Evolutionary conservation across 2,329 filamentous ascomycete species (phyloP).

Genomic region (Aspergillus sclerotialis): DNA sequence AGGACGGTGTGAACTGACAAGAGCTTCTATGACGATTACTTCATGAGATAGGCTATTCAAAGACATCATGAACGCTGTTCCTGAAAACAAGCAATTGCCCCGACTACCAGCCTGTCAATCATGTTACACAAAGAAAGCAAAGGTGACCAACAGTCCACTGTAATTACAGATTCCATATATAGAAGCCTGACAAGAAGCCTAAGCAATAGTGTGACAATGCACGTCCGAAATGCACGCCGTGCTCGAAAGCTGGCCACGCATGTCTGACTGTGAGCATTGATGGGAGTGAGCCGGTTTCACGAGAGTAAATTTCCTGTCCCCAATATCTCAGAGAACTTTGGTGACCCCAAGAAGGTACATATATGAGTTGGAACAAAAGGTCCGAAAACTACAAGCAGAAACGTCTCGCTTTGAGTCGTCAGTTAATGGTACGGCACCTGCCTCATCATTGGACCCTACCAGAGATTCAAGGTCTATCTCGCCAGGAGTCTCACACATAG

Average conservation of each 20-base stretch:
- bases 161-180: too few relatives aligned
- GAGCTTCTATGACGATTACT: too few relatives aligned
- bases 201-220: too few relatives aligned
- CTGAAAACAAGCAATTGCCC: constrained; percentile 2
- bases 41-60: too few relatives aligned
- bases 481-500: too few relatives aligned
- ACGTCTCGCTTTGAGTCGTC: not conserved
- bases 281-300: constrained; percentile 14
- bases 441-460: too few relatives aligned
- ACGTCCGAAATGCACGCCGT: too few relatives aligned
- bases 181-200: too few relatives aligned
- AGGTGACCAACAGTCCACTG: too few relatives aligned
- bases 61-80: constrained; percentile 4
- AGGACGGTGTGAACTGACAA: too few relatives aligned
- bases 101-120: constrained; percentile 15
- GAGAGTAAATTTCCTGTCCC: constrained; percentile 10
- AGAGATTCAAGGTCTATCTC: not conserved
- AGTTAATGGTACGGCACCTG: too few relatives aligned
- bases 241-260: constrained; percentile 11
- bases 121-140: constrained; percentile 15
- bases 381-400: constrained; percentile 6
- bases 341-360: constrained; percentile 13
- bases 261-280: constrained; percentile 22
- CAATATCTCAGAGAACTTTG: too few relatives aligned
- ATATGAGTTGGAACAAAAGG: constrained; percentile 18